phyloP scores from a whole-genome alignment of 1,284 basidiomycete genomes.

The Trametes pubescens region DNA sequence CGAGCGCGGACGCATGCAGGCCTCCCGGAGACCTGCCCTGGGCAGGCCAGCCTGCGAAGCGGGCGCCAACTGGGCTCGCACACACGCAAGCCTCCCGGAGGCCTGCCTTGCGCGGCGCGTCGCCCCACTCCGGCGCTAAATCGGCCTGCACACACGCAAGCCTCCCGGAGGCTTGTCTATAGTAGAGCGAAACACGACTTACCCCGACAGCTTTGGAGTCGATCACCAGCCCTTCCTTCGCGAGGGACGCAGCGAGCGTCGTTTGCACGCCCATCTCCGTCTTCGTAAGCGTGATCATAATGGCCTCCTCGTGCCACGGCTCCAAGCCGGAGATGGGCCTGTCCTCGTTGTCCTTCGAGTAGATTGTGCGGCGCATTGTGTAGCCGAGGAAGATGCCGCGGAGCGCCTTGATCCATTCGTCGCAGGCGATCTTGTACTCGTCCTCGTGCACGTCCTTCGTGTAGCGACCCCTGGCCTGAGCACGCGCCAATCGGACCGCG shows the following conservation, averaged over 20 bases:
- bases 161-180: too few species aligned
- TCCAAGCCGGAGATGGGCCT: constrained; percentile 12
- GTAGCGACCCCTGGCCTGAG: neutral
- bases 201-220: neutral
- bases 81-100: too few species aligned
- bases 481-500: neutral
- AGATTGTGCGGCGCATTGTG: constrained; percentile 15
- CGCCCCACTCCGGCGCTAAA: too few species aligned
- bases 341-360: neutral
- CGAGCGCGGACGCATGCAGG: too few species aligned
- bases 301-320: neutral
- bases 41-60: too few species aligned
- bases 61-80: too few species aligned
- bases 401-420: neutral
- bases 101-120: too few species aligned
- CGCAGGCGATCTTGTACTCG: neutral
- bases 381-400: neutral
- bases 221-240: neutral
- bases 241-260: neutral
- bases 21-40: too few species aligned
- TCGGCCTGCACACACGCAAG: too few species aligned
- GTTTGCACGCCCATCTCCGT: constrained; percentile 1
- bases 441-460: neutral
- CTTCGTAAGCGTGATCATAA: constrained; percentile 1
- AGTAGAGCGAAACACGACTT: too few species aligned